These are phyloP conservation scores for Pseudocercospora fijiensis DNA, from an alignment of 2,329 filamentous ascomycete genomes.

Conservation along the genomic window DNA sequence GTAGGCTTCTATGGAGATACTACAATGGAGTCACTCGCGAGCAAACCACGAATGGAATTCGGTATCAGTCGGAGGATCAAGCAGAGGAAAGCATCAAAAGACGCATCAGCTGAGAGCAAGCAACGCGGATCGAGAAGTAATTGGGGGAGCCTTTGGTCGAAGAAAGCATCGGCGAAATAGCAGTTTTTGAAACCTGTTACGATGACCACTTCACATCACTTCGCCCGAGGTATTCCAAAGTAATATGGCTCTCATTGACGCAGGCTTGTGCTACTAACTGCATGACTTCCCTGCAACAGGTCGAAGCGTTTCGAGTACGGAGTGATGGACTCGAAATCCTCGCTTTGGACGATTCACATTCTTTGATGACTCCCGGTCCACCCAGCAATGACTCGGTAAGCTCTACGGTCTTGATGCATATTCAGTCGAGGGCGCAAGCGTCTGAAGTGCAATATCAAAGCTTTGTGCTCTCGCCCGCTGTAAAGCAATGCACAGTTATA, in stretches of 20 bases:
- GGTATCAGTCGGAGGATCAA: constrained; percentile 27
- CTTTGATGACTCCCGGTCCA: no score
- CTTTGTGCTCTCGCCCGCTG: not conserved
- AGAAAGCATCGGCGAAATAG: not conserved
- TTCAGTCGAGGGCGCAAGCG: not conserved
- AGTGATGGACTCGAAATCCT: not conserved
- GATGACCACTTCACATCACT: no score
- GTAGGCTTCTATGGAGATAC: constrained; percentile 34
- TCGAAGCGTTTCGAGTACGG: no score
- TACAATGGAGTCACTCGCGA: constrained; percentile 32
- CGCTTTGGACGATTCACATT: no score
- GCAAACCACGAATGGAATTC: constrained; percentile 25
- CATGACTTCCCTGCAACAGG: no score
- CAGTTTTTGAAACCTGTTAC: no score
- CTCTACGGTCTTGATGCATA: not conserved
- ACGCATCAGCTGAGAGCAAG: constrained; percentile 20
- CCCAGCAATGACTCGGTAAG: not conserved
- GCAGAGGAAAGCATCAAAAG: constrained; percentile 19
- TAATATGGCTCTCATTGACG: no score
- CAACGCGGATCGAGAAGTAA: not conserved
- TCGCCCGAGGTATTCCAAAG: no score
- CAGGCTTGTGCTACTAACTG: no score
- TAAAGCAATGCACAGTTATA: not conserved
- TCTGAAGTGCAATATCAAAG: not conserved
- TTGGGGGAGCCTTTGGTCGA: not conserved